Evolutionary conservation across 1,284 basidiomycete genomes (phyloP).

Genomic region (Tausonia pullulans): DNA sequence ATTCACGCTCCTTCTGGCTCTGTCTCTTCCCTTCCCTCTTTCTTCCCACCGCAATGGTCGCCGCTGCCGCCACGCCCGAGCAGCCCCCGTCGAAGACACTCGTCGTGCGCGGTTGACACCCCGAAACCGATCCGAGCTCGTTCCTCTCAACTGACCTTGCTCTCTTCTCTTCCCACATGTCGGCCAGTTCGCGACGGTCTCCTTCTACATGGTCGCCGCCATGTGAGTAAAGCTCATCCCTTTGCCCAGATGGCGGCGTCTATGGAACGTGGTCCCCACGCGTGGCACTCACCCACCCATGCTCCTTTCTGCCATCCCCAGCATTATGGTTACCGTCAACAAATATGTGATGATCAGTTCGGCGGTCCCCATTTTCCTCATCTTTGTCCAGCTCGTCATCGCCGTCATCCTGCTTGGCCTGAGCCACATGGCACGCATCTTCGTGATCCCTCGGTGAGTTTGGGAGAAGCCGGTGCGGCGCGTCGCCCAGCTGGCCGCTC

Average conservation of each 20-base stretch:
- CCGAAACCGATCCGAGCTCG: not conserved
- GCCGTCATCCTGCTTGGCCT: slow-evolving; percentile 59
- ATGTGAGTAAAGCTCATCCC: not conserved
- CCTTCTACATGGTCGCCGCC: slow-evolving; percentile 11
- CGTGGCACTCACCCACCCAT: not conserved
- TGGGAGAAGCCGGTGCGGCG: too few species aligned
- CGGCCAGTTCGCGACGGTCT: slow-evolving; percentile 2
- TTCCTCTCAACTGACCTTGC: not conserved
- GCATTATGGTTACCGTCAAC: slow-evolving; percentile 15
- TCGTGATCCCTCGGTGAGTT: slow-evolving; percentile 14
- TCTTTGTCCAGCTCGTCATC: slow-evolving; percentile 65
- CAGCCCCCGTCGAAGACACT: not conserved
- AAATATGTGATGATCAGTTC: slow-evolving; percentile 51
- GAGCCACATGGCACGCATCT: slow-evolving; percentile 6
- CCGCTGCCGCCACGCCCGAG: not conserved
- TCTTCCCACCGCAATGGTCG: not conserved
- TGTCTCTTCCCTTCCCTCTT: not conserved
- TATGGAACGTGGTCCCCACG: not conserved
- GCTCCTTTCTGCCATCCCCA: not conserved
- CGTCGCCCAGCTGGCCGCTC: too few species aligned
- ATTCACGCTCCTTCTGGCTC: not conserved
- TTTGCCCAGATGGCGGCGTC: not conserved
- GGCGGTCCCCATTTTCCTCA: slow-evolving; percentile 65
- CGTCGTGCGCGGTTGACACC: not conserved
- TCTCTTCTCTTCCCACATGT: too few species aligned